Evolutionary conservation across 805 yeast genomes (phyloP), one percentile per base, ranked within the genome.

Genomic region (Ogataea neopini): DNA sequence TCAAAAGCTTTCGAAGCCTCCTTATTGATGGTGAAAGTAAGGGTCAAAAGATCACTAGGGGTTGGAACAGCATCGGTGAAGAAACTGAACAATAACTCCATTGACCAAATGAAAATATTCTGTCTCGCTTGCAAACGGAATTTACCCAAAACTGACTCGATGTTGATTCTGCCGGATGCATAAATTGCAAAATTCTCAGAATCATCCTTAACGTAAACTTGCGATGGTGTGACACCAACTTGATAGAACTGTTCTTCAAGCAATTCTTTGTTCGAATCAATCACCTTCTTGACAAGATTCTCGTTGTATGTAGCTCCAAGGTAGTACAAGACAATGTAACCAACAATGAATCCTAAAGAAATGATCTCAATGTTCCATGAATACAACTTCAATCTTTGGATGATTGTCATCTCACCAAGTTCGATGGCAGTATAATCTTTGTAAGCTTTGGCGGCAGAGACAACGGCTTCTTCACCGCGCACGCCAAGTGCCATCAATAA

Each of bases 161-260:
- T 76, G 65, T 88, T 84, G 49, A 80, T 72, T 67, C 99, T 83
- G 52, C 99, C 99, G 48, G 96, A 79, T 36, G 97, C 96, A 64
- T 88, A 94, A 30, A 87, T 73, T 9, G 73, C 68, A 66, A 68
- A 88, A 50, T 75, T 71, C 57, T 84, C 83, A 20, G 83, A 71
- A 41, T 81, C 77, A 61, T 86, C 95, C 64, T 79, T 76, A 56
- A 82, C 72, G 53, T 75, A 73, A 58, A 80, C 67, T 47, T 72
- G 64, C 18, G 68, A 70, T 33, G 61, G 47, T 6, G 72, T 61
- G 29, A 75, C 79, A 52, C 96, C 96, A 50, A 85, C 91, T 63
- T 86, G 90, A 59, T 74, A 80, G 64, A 94, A 94, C 64, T 91
- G 85, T 33, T 77, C 76, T 37, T 75, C 71, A 49, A 91, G 73